Evolutionary conservation across 164 flowering plant genomes (phyloP).

Genomic region (Sextonia rubra): DNA sequence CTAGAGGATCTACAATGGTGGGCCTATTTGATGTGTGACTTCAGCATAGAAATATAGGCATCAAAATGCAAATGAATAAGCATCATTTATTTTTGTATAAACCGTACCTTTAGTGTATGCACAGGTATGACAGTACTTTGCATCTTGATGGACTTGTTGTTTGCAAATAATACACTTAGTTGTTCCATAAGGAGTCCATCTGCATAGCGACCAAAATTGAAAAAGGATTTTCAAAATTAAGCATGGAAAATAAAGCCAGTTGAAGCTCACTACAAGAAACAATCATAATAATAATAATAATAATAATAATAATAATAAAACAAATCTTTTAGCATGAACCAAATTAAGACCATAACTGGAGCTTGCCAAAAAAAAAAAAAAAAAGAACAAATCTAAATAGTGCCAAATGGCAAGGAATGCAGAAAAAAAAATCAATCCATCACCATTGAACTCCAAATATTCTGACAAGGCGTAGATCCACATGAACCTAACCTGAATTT

Average conservation of each 20-base stretch:
- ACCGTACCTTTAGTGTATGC: conserved; percentile 82
- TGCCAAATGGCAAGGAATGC: not conserved
- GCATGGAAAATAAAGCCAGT: not conserved
- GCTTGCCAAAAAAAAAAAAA: not conserved
- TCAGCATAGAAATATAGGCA: too few species aligned
- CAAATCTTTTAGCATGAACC: not conserved
- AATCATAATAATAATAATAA: not conserved
- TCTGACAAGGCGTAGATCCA: not conserved
- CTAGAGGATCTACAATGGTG: not conserved
- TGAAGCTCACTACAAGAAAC: not conserved
- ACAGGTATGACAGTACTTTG: conserved; percentile 92
- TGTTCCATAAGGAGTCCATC: conserved; percentile 94
- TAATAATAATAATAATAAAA: not conserved
- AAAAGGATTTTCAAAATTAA: not conserved
- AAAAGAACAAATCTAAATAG: not conserved
- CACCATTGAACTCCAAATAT: not conserved
- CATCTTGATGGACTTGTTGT: conserved; percentile 98
- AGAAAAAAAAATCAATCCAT: too few species aligned
- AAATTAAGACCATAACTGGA: not conserved
- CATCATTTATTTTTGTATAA: not conserved
- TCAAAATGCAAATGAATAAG: not conserved
- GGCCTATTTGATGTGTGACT: not conserved
- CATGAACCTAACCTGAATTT: not conserved
- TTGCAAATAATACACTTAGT: conserved; percentile 94
- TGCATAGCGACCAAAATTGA: conserved; percentile 22